Evolutionary conservation across 2,329 filamentous ascomycete species (phyloP), one percentile per base, ranked within the genome.

Genomic region (Pestalotiopsis sp.): DNA sequence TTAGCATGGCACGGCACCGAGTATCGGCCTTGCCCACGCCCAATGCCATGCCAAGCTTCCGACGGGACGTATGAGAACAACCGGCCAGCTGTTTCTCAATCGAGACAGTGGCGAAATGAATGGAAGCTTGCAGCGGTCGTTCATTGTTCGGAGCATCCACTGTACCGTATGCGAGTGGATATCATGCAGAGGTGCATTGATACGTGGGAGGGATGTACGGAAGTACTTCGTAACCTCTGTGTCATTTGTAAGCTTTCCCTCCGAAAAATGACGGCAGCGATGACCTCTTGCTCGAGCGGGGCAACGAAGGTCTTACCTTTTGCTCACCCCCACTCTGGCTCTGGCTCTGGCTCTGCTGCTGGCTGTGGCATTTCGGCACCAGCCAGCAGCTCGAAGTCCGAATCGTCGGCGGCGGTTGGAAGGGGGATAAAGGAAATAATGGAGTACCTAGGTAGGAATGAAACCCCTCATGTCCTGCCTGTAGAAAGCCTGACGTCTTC

Each of bases 211-310:
- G 14, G 20, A n/a, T 52, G 30, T 9, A n/a, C 56, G n/a, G 22
- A 11, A 22, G 56, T 26, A 58, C 26, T n/a, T 52, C 17, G 56
- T 35, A 63, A 39, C 38, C n/a, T 20, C 20, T 13, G n/a, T 52
- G 38, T 48, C 60, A 63, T 63, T 63, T 63, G 60, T 63, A 63
- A 63, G 60, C 60, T 35, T n/a, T 20, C 44, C 20, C 39, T 48
- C n/a, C n/a, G n/a, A 39, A 44, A 63, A 44, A 63, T 63, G 60
- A 63, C 60, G 60, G 60, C 60, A 63, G 60, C 60, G 60, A 63
- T 63, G 60, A 63, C 60, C 60, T 63, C 60, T 63, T 63, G 35
- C n/a, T 24, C 7, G 60, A 44, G 60, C 60, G 60, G 60, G 60
- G 60, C 60, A 52, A 14, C 3, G 10, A 22, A 44, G 26, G 20